Evolutionary conservation across 106 monocot species (phyloP).

Genomic region (Dactylorhiza incarnata): DNA sequence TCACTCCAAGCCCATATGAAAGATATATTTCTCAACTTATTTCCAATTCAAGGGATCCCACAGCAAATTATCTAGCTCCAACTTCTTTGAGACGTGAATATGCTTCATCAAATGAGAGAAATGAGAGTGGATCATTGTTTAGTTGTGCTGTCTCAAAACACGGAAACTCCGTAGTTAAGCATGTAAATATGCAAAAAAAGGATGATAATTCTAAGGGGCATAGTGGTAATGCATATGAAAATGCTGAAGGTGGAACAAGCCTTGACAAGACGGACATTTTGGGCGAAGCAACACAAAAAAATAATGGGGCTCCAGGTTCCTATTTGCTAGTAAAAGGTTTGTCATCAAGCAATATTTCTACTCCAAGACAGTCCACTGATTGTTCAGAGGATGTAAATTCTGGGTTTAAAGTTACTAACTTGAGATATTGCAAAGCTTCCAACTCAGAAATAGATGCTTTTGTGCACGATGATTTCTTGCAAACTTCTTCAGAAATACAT

Average conservation of each 20-base stretch:
- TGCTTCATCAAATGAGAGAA: slow-evolving; percentile 10
- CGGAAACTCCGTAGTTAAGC: slow-evolving; percentile 3
- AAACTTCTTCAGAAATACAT: slow-evolving; percentile 25
- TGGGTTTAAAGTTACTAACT: slow-evolving; percentile 7
- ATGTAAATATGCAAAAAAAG: slow-evolving; percentile 20
- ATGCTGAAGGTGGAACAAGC: slow-evolving; percentile 10
- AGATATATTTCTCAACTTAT: slow-evolving; percentile 36
- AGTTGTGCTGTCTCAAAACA: background rate
- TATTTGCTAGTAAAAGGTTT: slow-evolving; percentile 8
- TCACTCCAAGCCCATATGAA: slow-evolving; percentile 22
- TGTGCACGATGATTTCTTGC: slow-evolving; percentile 13
- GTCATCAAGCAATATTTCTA: background rate
- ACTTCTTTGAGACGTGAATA: slow-evolving; percentile 3
- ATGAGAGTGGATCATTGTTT: background rate
- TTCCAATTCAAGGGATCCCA: slow-evolving; percentile 19
- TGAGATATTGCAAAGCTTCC: slow-evolving; percentile 7
- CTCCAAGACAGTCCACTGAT: background rate
- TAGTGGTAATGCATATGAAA: background rate
- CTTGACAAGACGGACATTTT: slow-evolving; percentile 1
- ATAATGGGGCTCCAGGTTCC: background rate
- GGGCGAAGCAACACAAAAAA: background rate
- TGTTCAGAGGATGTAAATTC: slow-evolving; percentile 6
- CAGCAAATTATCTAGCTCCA: slow-evolving; percentile 10
- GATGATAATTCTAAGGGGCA: slow-evolving; percentile 21
- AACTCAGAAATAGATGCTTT: background rate